phyloP scores from a whole-genome alignment of 2,329 filamentous ascomycete species.

The Aureobasidium sp. region DNA sequence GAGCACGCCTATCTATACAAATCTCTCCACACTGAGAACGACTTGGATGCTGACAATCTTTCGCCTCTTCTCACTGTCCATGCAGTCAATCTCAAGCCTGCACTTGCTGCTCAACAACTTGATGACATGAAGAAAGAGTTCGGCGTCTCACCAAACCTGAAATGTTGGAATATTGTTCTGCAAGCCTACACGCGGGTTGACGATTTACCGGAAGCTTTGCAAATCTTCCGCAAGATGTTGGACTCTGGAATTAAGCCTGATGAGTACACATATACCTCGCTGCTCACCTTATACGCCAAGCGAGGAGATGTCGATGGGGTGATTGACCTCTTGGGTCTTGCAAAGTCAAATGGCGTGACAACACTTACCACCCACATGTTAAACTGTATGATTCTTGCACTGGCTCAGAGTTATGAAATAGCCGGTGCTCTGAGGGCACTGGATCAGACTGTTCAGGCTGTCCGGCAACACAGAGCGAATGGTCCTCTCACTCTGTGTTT shows the following conservation, averaged over 20 bases:
- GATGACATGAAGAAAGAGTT: constrained; percentile 52
- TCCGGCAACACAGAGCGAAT: constrained; percentile 37
- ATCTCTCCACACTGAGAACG: background rate
- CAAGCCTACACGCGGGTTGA: constrained; percentile 60
- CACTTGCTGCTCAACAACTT: constrained; percentile 54
- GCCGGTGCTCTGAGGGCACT: constrained; percentile 46
- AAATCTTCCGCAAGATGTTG: constrained; percentile 56
- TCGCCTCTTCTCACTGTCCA: constrained; percentile 62
- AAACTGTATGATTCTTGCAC: constrained; percentile 59
- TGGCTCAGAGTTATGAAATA: constrained; percentile 40
- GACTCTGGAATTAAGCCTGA: constrained; percentile 48
- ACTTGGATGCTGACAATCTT: constrained; percentile 16
- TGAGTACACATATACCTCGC: constrained; percentile 58
- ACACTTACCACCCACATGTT: constrained; percentile 52
- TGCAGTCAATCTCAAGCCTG: constrained; percentile 59
- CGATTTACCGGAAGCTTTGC: constrained; percentile 60
- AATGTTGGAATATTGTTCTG: constrained; percentile 71
- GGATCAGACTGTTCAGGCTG: constrained; percentile 42
- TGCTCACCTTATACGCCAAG: constrained; percentile 65
- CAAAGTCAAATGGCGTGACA: constrained; percentile 46
- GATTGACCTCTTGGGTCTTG: constrained; percentile 56
- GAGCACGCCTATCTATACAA: constrained; percentile 20
- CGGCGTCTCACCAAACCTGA: constrained; percentile 48
- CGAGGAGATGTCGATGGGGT: constrained; percentile 68
- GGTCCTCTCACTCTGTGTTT: constrained; percentile 59